phyloP scores from a whole-genome alignment of 2,329 filamentous ascomycete species.

The Fusarium acutatum region DNA sequence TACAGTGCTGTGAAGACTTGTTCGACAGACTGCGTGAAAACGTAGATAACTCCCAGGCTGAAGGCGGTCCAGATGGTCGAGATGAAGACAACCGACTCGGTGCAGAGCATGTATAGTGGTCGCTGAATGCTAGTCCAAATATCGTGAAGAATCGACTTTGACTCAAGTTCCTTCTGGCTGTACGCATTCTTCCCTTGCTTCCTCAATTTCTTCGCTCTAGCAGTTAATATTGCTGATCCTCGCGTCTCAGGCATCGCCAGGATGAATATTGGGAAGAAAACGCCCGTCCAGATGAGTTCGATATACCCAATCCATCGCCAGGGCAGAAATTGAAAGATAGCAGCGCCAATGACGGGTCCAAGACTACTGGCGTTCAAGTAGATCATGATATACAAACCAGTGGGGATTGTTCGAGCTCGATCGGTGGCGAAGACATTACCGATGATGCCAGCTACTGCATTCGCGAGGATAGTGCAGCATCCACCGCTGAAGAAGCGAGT shows the following conservation, averaged over 20 bases:
- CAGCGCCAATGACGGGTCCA: slow-evolving; percentile 15
- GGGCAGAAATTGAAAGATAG: slow-evolving; percentile 8
- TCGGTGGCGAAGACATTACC: slow-evolving; percentile 10
- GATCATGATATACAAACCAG: slow-evolving; percentile 19
- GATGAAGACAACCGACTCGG: slow-evolving; percentile 9
- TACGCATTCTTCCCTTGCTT: slow-evolving; percentile 1
- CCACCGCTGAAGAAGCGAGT: slow-evolving; percentile 18
- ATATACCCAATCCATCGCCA: slow-evolving; percentile 29
- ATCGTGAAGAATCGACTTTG: slow-evolving; percentile 2
- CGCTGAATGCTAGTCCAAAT: slow-evolving; percentile 4
- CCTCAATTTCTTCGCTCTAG: not conserved
- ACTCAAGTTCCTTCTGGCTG: slow-evolving; percentile 17
- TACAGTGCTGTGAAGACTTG: slow-evolving; percentile 12
- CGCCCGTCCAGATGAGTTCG: slow-evolving; percentile 23
- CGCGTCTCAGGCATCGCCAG: slow-evolving; percentile 21
- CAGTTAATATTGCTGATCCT: slow-evolving; percentile 1
- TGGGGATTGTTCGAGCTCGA: slow-evolving; percentile 7
- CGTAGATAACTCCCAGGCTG: slow-evolving; percentile 9
- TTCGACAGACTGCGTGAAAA: slow-evolving; percentile 22
- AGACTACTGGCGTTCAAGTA: slow-evolving; percentile 21
- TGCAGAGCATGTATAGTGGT: slow-evolving; percentile 23
- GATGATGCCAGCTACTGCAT: slow-evolving; percentile 2
- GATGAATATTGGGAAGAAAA: slow-evolving; percentile 25
- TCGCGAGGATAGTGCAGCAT: slow-evolving; percentile 12
- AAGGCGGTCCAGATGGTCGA: slow-evolving; percentile 17